Base-by-base conservation (phyloP, 2,329 filamentous ascomycete genomes). In the Stagonosporopsis rhizophila region DNA sequence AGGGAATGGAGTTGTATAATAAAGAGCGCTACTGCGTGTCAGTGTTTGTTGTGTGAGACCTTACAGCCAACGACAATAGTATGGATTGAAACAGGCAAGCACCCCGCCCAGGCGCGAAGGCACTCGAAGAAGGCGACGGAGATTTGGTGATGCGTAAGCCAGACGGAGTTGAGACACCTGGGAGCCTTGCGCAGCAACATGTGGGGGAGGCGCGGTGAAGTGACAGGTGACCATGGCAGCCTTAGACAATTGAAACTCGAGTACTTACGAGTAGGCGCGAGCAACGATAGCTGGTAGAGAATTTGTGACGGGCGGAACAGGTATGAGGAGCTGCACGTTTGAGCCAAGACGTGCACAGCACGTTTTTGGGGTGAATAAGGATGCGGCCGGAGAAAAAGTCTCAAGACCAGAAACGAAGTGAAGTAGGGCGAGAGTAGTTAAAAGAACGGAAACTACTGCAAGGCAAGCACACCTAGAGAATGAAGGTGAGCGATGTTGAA, bases 311-410 rank as follows among this genome's bases (percentile, higher is more conserved):
- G 62, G 55, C 56, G 61, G 46, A 48, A 49, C 61, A 44, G 52
- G 60, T 62, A 46, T 61, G 64, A 68, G 59, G 59, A 63, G 58
- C 46, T 68, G 59, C 57, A 60, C 64, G 70, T 70, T 59, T 62
- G 59, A 65, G 71, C 69, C 71, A 74, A 74, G 71, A 72, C 71
- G 73, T 75, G 72, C 72, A 58, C 73, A 74, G 73, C 72, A 75
- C 73, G 69, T 35, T 60, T 44, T 41, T 55, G 52, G 53, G 48
- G 51, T 58, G 53, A 62, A 64, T 60, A 57, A 61, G 63, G 63
- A 56, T 61, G 54, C 53, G 60, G 60, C 51, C 44, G 58, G 52
- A 48, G 54, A 19, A 39, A 46, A 44, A 44, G 47, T 48, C 53
- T 52, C 38, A 40, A 44, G 44, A 37, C n/a, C 32, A 52, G 19